Evolutionary conservation across 2,329 filamentous ascomycete species (phyloP).

Genomic region (Arthrinium puccinioides): DNA sequence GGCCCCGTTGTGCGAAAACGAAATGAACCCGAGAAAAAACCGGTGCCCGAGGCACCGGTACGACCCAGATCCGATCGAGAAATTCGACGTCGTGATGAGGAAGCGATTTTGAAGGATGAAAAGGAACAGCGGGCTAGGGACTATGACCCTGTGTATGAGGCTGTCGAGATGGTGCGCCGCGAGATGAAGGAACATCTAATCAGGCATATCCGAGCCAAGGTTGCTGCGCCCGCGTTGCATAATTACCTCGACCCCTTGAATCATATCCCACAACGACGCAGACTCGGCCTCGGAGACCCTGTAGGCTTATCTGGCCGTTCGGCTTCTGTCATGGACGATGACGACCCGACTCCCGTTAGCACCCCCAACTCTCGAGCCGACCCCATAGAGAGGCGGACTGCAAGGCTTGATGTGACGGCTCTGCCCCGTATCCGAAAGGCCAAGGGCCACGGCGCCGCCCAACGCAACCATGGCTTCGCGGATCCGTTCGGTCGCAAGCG

Average conservation of each 20-base stretch:
- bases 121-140: slow-evolving; percentile 81
- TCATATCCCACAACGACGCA: slow-evolving; percentile 71
- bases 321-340: slow-evolving; percentile 40
- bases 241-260: slow-evolving; percentile 77
- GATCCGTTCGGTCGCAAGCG: slow-evolving; percentile 61
- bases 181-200: slow-evolving; percentile 85
- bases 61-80: slow-evolving; percentile 64
- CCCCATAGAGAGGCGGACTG: slow-evolving; percentile 53
- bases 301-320: slow-evolving; percentile 35
- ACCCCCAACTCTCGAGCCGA: slow-evolving; percentile 60
- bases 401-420: slow-evolving; percentile 52
- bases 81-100: slow-evolving; percentile 65
- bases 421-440: slow-evolving; percentile 70
- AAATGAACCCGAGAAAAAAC: slow-evolving; percentile 18
- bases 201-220: slow-evolving; percentile 78
- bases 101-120: slow-evolving; percentile 80
- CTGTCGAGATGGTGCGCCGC: slow-evolving; percentile 67
- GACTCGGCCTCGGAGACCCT: slow-evolving; percentile 70
- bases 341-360: slow-evolving; percentile 54
- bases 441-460: slow-evolving; percentile 48
- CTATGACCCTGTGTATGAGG: slow-evolving; percentile 83
- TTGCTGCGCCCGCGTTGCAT: slow-evolving; percentile 74
- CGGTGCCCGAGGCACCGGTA: slow-evolving; percentile 29
- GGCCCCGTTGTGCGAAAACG: slow-evolving; percentile 14
- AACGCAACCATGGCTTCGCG: slow-evolving; percentile 55